These are phyloP conservation scores for Colletotrichum tropicicola DNA, from an alignment of 2,329 filamentous ascomycete species.

Conservation along the genomic window DNA sequence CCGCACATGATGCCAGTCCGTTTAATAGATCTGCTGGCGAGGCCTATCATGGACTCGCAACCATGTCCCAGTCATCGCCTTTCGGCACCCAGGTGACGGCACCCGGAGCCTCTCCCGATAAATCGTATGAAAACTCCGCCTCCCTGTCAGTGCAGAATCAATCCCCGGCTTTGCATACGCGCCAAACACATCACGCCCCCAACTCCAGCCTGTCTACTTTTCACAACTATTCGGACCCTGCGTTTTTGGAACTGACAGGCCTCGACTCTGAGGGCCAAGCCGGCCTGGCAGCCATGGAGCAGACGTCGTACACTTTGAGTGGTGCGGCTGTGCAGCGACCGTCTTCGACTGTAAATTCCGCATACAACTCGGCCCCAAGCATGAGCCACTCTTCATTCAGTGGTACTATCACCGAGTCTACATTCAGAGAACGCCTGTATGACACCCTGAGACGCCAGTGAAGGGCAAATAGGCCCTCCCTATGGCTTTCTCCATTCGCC, in stretches of 20 bases:
- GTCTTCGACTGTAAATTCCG: neutral
- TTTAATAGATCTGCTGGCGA: neutral
- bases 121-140: neutral
- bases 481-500: too few relatives aligned
- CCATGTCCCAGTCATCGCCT: neutral
- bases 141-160: neutral
- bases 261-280: constrained; percentile 15
- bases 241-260: constrained; percentile 16
- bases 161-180: constrained; percentile 2
- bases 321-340: constrained; percentile 8
- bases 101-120: neutral
- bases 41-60: neutral
- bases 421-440: constrained; percentile 17
- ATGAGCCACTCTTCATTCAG: constrained; percentile 6
- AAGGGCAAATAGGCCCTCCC: neutral
- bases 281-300: neutral
- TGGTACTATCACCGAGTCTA: neutral
- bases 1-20: neutral
- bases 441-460: constrained; percentile 12
- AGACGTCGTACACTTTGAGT: constrained; percentile 7
- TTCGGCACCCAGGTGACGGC: neutral
- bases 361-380: constrained; percentile 1
- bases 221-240: constrained; percentile 18
- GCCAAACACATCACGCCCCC: neutral
- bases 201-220: constrained; percentile 5